Evolutionary conservation across 306 rosid species (phyloP), one percentile per base, ranked within the genome.

Genomic region (Quercus ilex): DNA sequence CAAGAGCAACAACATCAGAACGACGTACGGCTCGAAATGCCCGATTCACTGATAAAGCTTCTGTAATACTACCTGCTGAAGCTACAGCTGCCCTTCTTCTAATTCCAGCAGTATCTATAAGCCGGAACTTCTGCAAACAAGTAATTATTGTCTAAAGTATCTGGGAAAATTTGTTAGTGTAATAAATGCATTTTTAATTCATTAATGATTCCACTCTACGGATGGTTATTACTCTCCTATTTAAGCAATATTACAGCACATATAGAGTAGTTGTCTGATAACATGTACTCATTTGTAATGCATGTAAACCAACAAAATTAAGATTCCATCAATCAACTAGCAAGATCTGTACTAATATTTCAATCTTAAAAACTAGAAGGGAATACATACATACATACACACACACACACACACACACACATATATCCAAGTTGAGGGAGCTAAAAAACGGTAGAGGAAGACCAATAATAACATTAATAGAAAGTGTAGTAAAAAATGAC

Each of bases 51-150:
- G 98, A 95, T 77, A 95, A 84, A 78, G 96, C 87, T 90, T 95
- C 99, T 5, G 99, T 95, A 57, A 82, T 59, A 79, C 94, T 95
- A 64, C 99, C 98, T 8, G 92, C 87, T 23, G 99, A 90, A 70
- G 91, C 93, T 62, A 95, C 85, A 3, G 83, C 83, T 51, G 99
- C 86, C 86, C 97, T 86, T 92, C 76, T 90, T 86, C 99, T 92
- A 78, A 95, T 93, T 88, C 99, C 98, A 84, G 99, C 99, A 74
- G 98, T 95, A 84, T 95, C 99, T 65, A 90, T 95, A 79, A 95
- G 91, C 74, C 75, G 82, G 85, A 95, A 95, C 85, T 93, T 95
- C 99, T 95, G 84, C 75, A 82, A 77, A 77, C 71, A 77, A 68
- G 21, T 15, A 57, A 58, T 57, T 77, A 72, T 41, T 63, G 15